Base-by-base conservation (phyloP, 176 grass and related monocot species). In the Cymbopogon citratus region DNA sequence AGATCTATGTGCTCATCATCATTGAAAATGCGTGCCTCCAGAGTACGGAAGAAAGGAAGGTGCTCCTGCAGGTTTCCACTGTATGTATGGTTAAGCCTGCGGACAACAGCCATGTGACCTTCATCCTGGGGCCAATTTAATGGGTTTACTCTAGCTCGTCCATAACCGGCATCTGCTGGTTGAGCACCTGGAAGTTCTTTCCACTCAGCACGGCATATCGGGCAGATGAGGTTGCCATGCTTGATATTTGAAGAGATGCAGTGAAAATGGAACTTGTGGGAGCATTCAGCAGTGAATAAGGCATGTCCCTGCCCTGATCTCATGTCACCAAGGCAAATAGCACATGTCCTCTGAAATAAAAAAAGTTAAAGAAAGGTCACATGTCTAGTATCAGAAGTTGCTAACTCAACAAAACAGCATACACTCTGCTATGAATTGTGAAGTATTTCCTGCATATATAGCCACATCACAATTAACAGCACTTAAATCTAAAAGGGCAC, bases 211-310 rank as follows among this genome's bases (percentile, higher is more conserved):
- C 92, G 90, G 69, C 96, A 98, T 81, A 98, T 66, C 12, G 96
- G 96, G 45, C 96, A 98, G 63, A 88, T 54, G 73, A 84, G 61
- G 65, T 95, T 98, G 27, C 95, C 95, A 41, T 98, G 90, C 40
- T 86, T 82, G 8, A 98, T 91, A 83, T 93, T 98, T 69, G 92
- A 91, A 34, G 92, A 87, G 75, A 98, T 98, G 16, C 95, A 98
- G 21, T 95, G 88, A 76, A 98, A 98, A 87, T 98, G 95, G 69
- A 98, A 98, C 4, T 78, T 88, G 73, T 98, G 95, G 27, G 95
- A 95, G 82, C 96, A 98, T 87, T 98, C 92, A 52, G 96, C 92
- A 38, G 90, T 95, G 73, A 98, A 98, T 63, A 98, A 77, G 13
- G 96, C 96, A 26, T 91, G 90, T 15, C 96, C 96, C 11, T 79